phyloP scores from a whole-genome alignment of 75 land plant species.

The Gnetum montanum region DNA sequence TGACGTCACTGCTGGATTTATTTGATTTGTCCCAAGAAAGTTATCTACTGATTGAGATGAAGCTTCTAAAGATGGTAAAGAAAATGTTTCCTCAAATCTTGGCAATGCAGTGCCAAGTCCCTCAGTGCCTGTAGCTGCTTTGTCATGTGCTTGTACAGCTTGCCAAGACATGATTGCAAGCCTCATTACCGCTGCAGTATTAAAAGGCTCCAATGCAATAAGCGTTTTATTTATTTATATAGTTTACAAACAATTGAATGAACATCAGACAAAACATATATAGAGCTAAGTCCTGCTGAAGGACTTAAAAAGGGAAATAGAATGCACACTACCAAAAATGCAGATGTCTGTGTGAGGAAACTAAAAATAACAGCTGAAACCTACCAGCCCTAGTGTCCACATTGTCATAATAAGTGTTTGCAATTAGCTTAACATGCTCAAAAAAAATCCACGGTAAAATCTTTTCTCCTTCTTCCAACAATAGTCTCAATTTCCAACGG shows the following conservation, averaged over 20 bases:
- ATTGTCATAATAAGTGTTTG: conserved; percentile 52
- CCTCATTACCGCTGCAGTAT: conserved; percentile 31
- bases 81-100: conserved; percentile 80
- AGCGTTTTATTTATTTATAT: conserved; percentile 5
- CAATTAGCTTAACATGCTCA: conserved; percentile 63
- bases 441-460: conserved; percentile 93
- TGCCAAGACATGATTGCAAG: conserved; percentile 52
- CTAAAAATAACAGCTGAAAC: not conserved
- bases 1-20: conserved; percentile 76
- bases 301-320: not conserved
- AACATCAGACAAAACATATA: not conserved
- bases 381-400: conserved; percentile 62
- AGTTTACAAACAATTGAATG: not conserved
- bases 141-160: conserved; percentile 71
- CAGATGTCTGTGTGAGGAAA: too few relatives aligned
- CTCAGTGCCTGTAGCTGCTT: conserved; percentile 44
- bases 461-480: conserved; percentile 73
- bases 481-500: conserved; percentile 42
- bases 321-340: too few relatives aligned
- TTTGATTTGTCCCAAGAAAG: conserved; percentile 61
- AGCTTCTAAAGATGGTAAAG: conserved; percentile 69
- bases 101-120: conserved; percentile 54
- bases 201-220: not conserved
- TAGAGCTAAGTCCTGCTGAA: not conserved
- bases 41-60: conserved; percentile 75